phyloP scores from a whole-genome alignment of 306 rosid species.

The Notholithocarpus densiflorus region DNA sequence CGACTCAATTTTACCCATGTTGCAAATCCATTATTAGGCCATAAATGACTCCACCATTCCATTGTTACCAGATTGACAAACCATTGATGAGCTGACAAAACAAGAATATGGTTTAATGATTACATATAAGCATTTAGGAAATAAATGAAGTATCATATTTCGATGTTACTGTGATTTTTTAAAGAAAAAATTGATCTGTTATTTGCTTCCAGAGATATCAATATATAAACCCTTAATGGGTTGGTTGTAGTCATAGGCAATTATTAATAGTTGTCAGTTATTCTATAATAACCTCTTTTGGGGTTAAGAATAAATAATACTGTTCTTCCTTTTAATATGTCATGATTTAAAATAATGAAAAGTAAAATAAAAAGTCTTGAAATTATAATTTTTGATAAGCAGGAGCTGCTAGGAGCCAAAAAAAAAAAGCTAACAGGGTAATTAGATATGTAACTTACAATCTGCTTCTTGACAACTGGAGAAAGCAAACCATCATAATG shows the following conservation, averaged over 20 bases:
- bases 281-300: too few species aligned
- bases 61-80: conserved; percentile 68
- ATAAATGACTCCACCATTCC: conserved; percentile 74
- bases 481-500: conserved; percentile 43
- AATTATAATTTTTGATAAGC: neutral
- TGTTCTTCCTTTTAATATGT: neutral
- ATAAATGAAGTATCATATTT: neutral
- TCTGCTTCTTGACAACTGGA: conserved; percentile 39
- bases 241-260: neutral
- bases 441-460: conserved; percentile 26
- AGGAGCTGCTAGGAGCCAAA: neutral
- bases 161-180: neutral
- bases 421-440: neutral
- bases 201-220: neutral
- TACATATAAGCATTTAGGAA: neutral
- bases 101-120: neutral
- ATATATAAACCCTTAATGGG: neutral
- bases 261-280: neutral
- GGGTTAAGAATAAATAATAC: too few species aligned
- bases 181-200: neutral
- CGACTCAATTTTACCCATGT: conserved; percentile 47
- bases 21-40: conserved; percentile 71
- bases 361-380: neutral
- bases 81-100: conserved; percentile 49
- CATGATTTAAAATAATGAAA: neutral